These are phyloP conservation scores for Pseudogymnoascus sp. DNA, from an alignment of 2,329 filamentous ascomycete species.

Conservation along the genomic window DNA sequence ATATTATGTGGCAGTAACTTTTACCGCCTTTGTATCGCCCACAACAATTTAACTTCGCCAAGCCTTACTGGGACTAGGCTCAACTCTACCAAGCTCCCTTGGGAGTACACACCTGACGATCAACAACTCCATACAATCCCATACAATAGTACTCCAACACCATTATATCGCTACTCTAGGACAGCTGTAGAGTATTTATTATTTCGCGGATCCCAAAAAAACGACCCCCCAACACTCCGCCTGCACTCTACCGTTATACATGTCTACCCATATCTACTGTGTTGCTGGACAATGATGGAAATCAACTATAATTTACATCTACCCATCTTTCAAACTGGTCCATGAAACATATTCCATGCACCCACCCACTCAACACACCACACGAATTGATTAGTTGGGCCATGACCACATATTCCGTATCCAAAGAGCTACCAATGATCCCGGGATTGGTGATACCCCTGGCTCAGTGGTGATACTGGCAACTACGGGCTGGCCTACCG, in stretches of 20 bases:
- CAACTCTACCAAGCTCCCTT: slow-evolving; percentile 6
- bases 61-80: slow-evolving; percentile 2
- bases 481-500: background rate
- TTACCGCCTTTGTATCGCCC: background rate
- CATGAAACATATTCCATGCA: background rate
- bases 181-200: background rate
- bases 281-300: slow-evolving; percentile 1
- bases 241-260: background rate
- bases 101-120: background rate
- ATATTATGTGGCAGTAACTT: background rate
- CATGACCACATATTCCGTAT: slow-evolving; percentile 1
- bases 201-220: background rate
- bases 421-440: slow-evolving; percentile 2
- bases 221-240: background rate
- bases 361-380: background rate
- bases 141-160: background rate
- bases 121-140: slow-evolving; percentile 1
- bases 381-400: background rate
- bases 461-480: background rate
- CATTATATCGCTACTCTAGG: background rate
- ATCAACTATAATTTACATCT: background rate
- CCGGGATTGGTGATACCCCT: background rate
- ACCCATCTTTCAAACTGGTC: background rate
- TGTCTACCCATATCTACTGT: background rate
- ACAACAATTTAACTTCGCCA: slow-evolving; percentile 2